Percentiles rank a stretch among this genome's conserved stretches.
phyloP scores from a whole-genome alignment of 768 basidiomycete genomes.

The Amanita rimosa region DNA sequence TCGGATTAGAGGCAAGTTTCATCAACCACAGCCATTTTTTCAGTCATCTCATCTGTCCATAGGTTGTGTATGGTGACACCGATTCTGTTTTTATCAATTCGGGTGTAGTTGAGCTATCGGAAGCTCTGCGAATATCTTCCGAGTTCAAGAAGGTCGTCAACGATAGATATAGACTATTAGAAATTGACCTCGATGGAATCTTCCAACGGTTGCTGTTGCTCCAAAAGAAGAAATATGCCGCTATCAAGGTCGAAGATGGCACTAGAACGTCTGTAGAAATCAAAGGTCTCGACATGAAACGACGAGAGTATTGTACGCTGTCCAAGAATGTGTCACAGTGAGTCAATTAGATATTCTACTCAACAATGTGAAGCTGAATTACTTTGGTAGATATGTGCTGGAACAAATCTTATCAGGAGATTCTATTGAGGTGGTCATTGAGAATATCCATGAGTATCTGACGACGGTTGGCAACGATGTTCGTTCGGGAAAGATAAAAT shows the following conservation, averaged over 20 bases:
- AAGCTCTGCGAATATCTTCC: constrained; percentile 84
- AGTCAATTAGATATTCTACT: constrained; percentile 17
- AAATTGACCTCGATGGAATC: constrained; percentile 92
- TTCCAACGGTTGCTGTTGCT: constrained; percentile 88
- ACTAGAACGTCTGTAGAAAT: constrained; percentile 72
- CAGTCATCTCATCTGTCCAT: constrained; percentile 1
- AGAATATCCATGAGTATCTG: constrained; percentile 89
- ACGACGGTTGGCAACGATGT: constrained; percentile 67
- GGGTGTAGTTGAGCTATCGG: constrained; percentile 76
- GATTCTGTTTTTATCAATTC: constrained; percentile 99
- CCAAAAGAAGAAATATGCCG: constrained; percentile 99
- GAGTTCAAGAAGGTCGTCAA: constrained; percentile 96
- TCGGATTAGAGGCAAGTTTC: constrained; percentile 72
- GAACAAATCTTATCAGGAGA: constrained; percentile 89
- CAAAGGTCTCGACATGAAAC: constrained; percentile 98
- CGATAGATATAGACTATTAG: constrained; percentile 87
- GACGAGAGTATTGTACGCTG: constrained; percentile 85
- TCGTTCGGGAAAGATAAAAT: constrained; percentile 59
- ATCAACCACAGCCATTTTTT: not conserved
- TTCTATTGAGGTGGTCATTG: constrained; percentile 79
- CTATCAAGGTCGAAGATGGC: constrained; percentile 86
- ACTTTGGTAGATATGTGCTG: constrained; percentile 61
- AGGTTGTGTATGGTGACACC: constrained; percentile 99
- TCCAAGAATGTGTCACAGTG: constrained; percentile 92
- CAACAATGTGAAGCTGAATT: not conserved